A percentile compares a stretch with the other conserved stretches of the same genome.
phyloP scores from a whole-genome alignment of 2,329 filamentous ascomycete species.

The Trichophyton schoenleinii region DNA sequence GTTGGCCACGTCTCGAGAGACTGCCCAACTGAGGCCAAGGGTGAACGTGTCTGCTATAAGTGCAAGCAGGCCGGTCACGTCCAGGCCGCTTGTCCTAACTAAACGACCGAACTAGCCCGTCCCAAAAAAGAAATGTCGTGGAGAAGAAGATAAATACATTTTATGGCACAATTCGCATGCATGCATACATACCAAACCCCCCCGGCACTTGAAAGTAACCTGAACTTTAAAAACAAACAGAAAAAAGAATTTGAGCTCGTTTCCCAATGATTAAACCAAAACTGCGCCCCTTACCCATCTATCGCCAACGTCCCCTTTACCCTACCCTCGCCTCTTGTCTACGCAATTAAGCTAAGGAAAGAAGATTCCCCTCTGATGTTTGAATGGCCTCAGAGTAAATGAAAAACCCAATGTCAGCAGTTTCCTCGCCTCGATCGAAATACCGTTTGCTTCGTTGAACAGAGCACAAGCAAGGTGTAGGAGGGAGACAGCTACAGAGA shows the following conservation, averaged over 20 bases:
- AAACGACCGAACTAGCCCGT: constrained; percentile 23
- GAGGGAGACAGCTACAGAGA: neutral
- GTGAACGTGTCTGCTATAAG: constrained; percentile 98
- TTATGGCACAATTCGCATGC: neutral
- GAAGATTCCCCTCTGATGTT: neutral
- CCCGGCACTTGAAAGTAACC: neutral
- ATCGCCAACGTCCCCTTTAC: too few species aligned
- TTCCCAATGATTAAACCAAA: neutral
- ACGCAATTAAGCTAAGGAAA: neutral
- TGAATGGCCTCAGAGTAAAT: neutral
- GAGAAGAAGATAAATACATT: neutral
- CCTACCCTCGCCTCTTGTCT: neutral
- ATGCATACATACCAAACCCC: neutral
- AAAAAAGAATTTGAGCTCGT: constrained; percentile 3
- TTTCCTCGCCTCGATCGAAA: neutral
- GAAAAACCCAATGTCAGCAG: too few species aligned
- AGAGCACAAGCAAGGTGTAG: neutral
- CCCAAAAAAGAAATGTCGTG: neutral
- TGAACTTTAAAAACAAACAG: neutral
- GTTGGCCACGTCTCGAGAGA: constrained; percentile 91
- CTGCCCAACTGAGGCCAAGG: constrained; percentile 80
- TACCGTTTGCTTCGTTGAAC: neutral
- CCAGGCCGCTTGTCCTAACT: constrained; percentile 86
- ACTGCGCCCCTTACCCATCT: neutral
- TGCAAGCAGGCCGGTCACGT: constrained; percentile 80